phyloP scores from a whole-genome alignment of 2,329 filamentous ascomycete species.

The Rugonectria rugulosa region DNA sequence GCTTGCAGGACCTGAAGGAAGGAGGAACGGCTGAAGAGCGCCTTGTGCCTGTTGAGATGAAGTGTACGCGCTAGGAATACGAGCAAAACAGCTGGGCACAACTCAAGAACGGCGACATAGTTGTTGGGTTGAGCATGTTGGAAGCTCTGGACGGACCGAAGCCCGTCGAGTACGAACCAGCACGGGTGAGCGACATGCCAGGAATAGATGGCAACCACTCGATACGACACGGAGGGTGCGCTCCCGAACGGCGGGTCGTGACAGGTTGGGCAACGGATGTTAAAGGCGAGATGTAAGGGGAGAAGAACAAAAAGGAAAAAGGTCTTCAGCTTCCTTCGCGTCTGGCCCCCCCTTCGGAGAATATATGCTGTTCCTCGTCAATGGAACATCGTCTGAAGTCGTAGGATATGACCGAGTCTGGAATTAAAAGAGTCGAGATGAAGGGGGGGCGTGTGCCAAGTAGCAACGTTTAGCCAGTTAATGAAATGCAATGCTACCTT shows the following conservation, averaged over 20 bases:
- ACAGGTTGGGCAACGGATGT: not conserved
- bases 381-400: too few relatives aligned
- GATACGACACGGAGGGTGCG: constrained; percentile 14
- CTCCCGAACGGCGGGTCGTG: constrained; percentile 10
- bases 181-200: constrained; percentile 6
- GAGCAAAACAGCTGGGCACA: too few relatives aligned
- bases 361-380: too few relatives aligned
- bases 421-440: constrained; percentile 3
- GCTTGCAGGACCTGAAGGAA: not conserved
- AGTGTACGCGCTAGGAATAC: not conserved
- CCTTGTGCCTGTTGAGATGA: not conserved
- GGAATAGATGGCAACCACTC: constrained; percentile 12
- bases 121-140: not conserved
- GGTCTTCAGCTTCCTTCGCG: not conserved
- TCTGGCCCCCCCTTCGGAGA: too few relatives aligned
- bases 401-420: not conserved
- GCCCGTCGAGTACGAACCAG: constrained; percentile 14
- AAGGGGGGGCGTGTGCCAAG: constrained; percentile 9
- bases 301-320: not conserved
- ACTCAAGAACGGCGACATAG: too few relatives aligned
- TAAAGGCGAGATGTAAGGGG: not conserved
- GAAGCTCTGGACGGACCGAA: not conserved
- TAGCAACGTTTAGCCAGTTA: not conserved
- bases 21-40: not conserved
- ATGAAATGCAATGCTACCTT: constrained; percentile 12